These are phyloP conservation scores for sorghum (Sorghum bicolor) DNA, from an alignment of 176 grass and related monocot genomes.

Conservation along the genomic window DNA sequence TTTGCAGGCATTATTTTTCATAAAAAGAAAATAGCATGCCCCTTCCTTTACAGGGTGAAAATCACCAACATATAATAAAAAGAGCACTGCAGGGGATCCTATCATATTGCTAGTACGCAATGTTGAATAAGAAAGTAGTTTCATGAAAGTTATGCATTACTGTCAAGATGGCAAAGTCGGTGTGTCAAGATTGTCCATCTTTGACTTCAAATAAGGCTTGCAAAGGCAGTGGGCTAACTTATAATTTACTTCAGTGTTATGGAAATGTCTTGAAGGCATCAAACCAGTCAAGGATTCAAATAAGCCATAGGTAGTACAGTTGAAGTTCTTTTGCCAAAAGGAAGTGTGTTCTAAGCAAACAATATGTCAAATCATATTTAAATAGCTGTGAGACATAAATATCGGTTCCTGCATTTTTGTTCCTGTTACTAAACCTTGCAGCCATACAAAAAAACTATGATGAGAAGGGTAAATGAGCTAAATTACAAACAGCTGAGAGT, in stretches of 20 bases:
- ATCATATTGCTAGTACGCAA: slow-evolving; percentile 19
- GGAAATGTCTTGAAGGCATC: not conserved
- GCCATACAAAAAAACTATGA: not conserved
- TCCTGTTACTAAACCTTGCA: not conserved
- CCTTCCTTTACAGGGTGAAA: not conserved
- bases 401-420: not conserved
- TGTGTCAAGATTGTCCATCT: not conserved
- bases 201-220: not conserved
- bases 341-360: not conserved
- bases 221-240: not conserved
- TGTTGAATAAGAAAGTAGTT: not conserved
- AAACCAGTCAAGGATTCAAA: not conserved
- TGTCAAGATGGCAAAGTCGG: not conserved
- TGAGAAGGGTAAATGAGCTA: not conserved
- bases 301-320: not conserved
- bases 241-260: not conserved
- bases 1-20: not conserved
- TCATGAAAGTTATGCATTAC: not conserved
- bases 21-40: not conserved
- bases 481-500: not conserved
- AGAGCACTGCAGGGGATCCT: not conserved
- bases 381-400: not conserved
- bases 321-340: slow-evolving; percentile 18
- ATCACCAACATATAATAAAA: not conserved
- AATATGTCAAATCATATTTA: not conserved